A percentile compares a stretch with the other conserved stretches of the same genome.
Evolutionary conservation across 768 basidiomycete species (phyloP).

Genomic region (Kwoniella bestiolae): DNA sequence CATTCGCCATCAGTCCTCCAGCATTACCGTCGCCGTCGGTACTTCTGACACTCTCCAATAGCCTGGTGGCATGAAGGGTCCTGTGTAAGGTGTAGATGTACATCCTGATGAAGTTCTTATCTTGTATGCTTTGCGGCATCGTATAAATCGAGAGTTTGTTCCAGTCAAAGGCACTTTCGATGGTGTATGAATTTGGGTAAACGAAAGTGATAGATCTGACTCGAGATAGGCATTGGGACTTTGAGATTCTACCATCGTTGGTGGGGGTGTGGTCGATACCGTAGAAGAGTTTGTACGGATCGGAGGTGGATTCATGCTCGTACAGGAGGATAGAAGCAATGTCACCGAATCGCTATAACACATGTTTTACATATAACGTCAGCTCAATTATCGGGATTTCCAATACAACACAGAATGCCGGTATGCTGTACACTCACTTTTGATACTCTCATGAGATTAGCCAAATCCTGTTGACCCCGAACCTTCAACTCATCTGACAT

Average conservation of each 20-base stretch:
- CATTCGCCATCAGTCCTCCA: not conserved
- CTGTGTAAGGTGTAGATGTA: not conserved
- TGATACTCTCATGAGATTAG: not conserved
- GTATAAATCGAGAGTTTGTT: not conserved
- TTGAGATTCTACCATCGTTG: not conserved
- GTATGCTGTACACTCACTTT: not conserved
- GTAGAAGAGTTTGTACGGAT: constrained; percentile 2
- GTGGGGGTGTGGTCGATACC: constrained; percentile 2
- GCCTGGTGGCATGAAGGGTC: not conserved
- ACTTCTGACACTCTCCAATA: not conserved
- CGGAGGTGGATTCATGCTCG: not conserved
- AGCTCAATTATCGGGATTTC: not conserved
- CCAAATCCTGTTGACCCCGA: not conserved
- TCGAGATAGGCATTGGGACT: not conserved
- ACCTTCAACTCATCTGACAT: not conserved
- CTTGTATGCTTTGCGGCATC: not conserved
- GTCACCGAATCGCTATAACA: not conserved
- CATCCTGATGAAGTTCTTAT: not conserved
- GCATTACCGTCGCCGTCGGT: too few relatives aligned
- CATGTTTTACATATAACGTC: not conserved
- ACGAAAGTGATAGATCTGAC: not conserved
- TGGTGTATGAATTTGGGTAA: not conserved
- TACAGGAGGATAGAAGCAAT: not conserved
- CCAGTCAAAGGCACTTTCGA: not conserved
- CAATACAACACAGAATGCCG: too few relatives aligned